These are phyloP conservation scores for Sphagnum fallax DNA, from an alignment of 228 moss, liverwort and hornwort genomes.

Conservation along the genomic window DNA sequence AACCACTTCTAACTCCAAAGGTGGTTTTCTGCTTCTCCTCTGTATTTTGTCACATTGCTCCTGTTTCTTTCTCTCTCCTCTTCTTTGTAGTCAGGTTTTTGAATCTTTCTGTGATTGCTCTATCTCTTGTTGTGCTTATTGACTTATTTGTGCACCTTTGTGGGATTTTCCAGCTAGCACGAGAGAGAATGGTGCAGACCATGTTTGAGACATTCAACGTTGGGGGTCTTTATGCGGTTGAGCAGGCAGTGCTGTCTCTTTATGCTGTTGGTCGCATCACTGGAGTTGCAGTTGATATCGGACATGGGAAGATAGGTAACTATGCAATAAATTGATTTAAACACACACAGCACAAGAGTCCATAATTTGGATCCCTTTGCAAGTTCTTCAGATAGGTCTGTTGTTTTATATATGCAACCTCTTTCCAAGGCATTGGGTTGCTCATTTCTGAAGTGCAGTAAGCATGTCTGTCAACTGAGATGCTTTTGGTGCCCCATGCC, in stretches of 20 bases:
- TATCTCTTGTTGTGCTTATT: background rate
- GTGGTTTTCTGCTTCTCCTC: conserved; percentile 22
- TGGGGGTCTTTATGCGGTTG: conserved; percentile 93
- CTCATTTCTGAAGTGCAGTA: too few species aligned
- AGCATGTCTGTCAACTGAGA: too few species aligned
- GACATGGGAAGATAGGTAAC: conserved; percentile 94
- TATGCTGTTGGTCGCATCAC: conserved; percentile 98
- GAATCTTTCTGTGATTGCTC: background rate
- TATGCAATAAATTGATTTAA: too few species aligned
- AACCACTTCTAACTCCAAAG: conserved; percentile 90
- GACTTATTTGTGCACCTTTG: background rate
- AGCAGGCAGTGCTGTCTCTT: conserved; percentile 94
- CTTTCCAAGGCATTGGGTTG: too few species aligned
- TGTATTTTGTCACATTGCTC: background rate
- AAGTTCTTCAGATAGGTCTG: too few species aligned
- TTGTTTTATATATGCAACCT: too few species aligned
- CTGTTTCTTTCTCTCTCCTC: background rate
- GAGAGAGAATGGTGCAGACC: conserved; percentile 93
- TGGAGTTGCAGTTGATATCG: conserved; percentile 85
- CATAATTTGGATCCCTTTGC: too few species aligned
- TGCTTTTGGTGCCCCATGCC: background rate
- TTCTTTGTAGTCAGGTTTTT: background rate
- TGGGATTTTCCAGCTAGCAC: conserved; percentile 43
- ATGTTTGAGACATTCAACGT: conserved; percentile 99
- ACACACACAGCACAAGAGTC: too few species aligned